phyloP scores from a whole-genome alignment of 306 rosid species.

The Senna tora region DNA sequence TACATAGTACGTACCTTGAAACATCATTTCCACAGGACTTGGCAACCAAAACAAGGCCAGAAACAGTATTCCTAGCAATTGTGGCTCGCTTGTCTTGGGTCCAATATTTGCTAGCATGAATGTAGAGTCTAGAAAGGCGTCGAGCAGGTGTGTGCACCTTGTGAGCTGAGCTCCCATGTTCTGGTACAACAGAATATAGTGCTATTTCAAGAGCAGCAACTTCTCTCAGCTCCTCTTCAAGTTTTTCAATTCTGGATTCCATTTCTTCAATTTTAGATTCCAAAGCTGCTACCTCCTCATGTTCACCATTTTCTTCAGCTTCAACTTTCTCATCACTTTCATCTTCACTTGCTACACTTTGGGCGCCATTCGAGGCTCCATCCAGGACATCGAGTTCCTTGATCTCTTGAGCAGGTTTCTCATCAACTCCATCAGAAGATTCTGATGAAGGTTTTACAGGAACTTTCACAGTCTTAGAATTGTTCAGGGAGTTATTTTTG shows the following conservation, averaged over 20 bases:
- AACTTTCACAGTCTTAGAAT: constrained; percentile 49
- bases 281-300: constrained; percentile 42
- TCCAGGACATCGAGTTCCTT: constrained; percentile 54
- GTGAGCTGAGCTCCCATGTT: constrained; percentile 97
- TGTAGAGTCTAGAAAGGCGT: constrained; percentile 88
- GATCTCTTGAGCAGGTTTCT: constrained; percentile 50
- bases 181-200: constrained; percentile 86
- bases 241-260: constrained; percentile 78
- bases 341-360: constrained; percentile 47
- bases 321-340: constrained; percentile 44
- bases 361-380: constrained; percentile 58
- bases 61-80: constrained; percentile 74
- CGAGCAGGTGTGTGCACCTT: constrained; percentile 99
- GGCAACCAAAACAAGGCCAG: constrained; percentile 88
- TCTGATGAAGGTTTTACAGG: constrained; percentile 54
- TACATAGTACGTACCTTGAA: constrained; percentile 60
- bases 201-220: constrained; percentile 98
- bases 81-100: constrained; percentile 66
- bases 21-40: constrained; percentile 97
- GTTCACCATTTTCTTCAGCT: constrained; percentile 56
- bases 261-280: constrained; percentile 71
- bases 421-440: constrained; percentile 66
- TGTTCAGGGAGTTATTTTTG: constrained; percentile 42
- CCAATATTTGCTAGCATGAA: constrained; percentile 91
- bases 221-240: constrained; percentile 95